Conservation (phyloP, 495 filamentous ascomycete species). For the Amphirosellinia nigrospora region DNA sequence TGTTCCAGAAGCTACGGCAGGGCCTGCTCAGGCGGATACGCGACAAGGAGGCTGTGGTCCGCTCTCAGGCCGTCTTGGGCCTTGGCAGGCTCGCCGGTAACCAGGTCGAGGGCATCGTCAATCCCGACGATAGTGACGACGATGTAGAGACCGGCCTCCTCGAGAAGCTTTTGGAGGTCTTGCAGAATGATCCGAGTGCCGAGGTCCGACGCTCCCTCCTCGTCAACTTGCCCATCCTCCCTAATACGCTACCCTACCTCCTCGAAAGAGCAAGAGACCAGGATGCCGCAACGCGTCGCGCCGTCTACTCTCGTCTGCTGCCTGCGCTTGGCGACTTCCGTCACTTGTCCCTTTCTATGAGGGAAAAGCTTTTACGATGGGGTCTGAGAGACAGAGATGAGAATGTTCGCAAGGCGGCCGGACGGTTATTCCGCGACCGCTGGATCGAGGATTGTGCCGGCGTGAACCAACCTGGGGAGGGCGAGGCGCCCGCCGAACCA, state of each 20-base stretch:
- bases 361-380: slow-evolving; percentile 95
- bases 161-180: slow-evolving; percentile 83
- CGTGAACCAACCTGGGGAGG: slow-evolving; percentile 55
- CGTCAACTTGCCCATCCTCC: slow-evolving; percentile 83
- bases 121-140: slow-evolving; percentile 68
- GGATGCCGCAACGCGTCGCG: slow-evolving; percentile 80
- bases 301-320: slow-evolving; percentile 85
- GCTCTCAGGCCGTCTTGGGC: slow-evolving; percentile 92
- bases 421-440: slow-evolving; percentile 85
- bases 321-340: slow-evolving; percentile 95
- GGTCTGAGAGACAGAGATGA: slow-evolving; percentile 94
- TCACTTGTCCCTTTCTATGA: slow-evolving; percentile 91
- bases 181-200: slow-evolving; percentile 93
- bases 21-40: slow-evolving; percentile 82
- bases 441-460: slow-evolving; percentile 96
- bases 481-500: slow-evolving; percentile 55
- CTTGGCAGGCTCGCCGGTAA: slow-evolving; percentile 84
- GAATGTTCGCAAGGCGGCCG: slow-evolving; percentile 89
- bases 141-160: slow-evolving; percentile 66
- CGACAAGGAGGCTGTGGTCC: slow-evolving; percentile 90
- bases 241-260: slow-evolving; percentile 84
- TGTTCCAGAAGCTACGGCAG: slow-evolving; percentile 79
- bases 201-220: slow-evolving; percentile 89
- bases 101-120: slow-evolving; percentile 73
- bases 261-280: slow-evolving; percentile 90